phyloP scores from a whole-genome alignment of 495 filamentous ascomycete species.

The Talaromyces stipitatus region DNA sequence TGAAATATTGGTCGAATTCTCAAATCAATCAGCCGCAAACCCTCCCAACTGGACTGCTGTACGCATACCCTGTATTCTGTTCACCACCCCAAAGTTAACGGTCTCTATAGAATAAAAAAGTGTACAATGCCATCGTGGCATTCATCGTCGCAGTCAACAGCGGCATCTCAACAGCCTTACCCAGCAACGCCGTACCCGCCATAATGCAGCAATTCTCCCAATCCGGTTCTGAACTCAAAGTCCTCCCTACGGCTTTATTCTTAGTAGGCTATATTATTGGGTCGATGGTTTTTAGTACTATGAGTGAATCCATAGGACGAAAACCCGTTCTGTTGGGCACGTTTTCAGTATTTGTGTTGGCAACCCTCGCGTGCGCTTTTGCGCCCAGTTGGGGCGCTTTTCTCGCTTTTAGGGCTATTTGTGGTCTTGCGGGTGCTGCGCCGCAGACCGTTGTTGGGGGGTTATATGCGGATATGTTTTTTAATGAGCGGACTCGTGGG shows the following conservation, averaged over 20 bases:
- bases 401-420: conserved; percentile 60
- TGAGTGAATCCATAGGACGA: conserved; percentile 67
- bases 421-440: conserved; percentile 55
- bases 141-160: conserved; percentile 63
- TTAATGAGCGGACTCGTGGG: conserved; percentile 50
- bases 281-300: conserved; percentile 57
- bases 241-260: conserved; percentile 69
- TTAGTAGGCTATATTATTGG: conserved; percentile 64
- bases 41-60: conserved; percentile 28
- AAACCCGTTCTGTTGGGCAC: conserved; percentile 50
- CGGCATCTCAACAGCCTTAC: conserved; percentile 61
- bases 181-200: conserved; percentile 54
- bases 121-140: conserved; percentile 45
- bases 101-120: conserved; percentile 43
- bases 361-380: conserved; percentile 61
- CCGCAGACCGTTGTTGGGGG: conserved; percentile 68
- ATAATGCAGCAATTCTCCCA: conserved; percentile 34
- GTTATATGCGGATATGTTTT: conserved; percentile 65
- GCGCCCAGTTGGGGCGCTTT: conserved; percentile 60
- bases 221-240: conserved; percentile 36
- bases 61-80: conserved; percentile 7
- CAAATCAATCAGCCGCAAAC: conserved; percentile 16
- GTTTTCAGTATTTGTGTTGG: conserved; percentile 57
- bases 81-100: background rate
- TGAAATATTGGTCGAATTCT: conserved; percentile 24